Evolutionary conservation across 371 early-diverging fungal genomes (phyloP).

Genomic region (Lichtheimia ramosa): DNA sequence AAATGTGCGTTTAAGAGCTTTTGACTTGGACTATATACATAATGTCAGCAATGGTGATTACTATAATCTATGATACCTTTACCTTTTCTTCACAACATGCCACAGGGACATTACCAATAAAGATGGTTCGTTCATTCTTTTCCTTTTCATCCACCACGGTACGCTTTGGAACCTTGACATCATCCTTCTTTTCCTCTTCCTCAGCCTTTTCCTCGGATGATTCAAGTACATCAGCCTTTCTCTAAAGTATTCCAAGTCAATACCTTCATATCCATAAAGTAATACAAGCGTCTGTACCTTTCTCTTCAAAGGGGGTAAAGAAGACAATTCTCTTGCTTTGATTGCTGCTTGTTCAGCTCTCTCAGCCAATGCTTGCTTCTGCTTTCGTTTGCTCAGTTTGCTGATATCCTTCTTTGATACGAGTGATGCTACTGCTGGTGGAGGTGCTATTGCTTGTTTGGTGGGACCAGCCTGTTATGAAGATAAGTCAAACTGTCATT

Average conservation of each 20-base stretch:
- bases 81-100: conserved; percentile 57
- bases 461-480: neutral
- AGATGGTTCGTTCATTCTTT: conserved; percentile 64
- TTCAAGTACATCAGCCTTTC: conserved; percentile 1
- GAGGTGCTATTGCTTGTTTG: neutral
- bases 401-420: neutral
- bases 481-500: neutral
- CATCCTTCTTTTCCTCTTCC: neutral
- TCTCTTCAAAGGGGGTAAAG: neutral
- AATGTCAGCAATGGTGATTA: neutral
- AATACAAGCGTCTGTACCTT: neutral
- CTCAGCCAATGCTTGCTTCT: neutral
- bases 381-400: conserved; percentile 1
- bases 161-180: neutral
- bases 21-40: conserved; percentile 44
- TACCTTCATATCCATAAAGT: too few relatives aligned
- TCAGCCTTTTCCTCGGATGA: conserved; percentile 1
- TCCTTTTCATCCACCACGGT: conserved; percentile 32
- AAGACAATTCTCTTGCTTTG: neutral
- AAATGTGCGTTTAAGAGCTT: conserved; percentile 67
- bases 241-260: neutral
- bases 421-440: neutral
- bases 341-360: neutral
- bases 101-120: conserved; percentile 82
- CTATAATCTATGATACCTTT: conserved; percentile 1